Evolutionary conservation across 1,139 yeast species (phyloP).

Genomic region (Debaryomyces psychrophilus): DNA sequence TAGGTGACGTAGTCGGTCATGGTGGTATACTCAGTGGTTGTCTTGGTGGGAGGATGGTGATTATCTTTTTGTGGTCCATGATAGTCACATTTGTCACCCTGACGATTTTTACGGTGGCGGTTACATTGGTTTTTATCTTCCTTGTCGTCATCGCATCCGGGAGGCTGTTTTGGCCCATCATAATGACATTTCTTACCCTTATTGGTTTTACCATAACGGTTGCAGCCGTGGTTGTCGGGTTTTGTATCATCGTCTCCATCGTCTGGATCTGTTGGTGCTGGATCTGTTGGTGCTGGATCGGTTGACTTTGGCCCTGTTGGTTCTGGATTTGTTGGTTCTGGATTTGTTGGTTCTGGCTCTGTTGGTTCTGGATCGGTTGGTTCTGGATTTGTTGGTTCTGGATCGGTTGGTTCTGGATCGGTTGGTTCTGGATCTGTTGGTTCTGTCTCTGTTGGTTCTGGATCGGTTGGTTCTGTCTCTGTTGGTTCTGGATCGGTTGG

Average conservation of each 20-base stretch:
- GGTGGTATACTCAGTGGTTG: constrained; percentile 27
- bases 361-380: too few species aligned
- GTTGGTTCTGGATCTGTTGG: too few species aligned
- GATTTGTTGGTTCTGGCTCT: too few species aligned
- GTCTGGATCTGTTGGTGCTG: neutral
- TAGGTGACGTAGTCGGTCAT: constrained; percentile 60
- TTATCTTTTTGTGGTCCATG: neutral
- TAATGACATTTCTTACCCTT: neutral
- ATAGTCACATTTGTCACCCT: neutral
- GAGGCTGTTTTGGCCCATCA: neutral
- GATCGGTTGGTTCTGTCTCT: too few species aligned
- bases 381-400: too few species aligned
- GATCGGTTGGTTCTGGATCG: too few species aligned
- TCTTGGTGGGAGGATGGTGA: too few species aligned
- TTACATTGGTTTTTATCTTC: constrained; percentile 1
- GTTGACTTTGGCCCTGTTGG: neutral
- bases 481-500: too few species aligned
- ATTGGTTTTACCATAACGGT: neutral
- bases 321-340: neutral
- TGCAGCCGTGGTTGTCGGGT: neutral
- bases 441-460: too few species aligned
- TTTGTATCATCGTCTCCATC: neutral
- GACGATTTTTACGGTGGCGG: neutral
- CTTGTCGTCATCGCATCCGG: neutral
- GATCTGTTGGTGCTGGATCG: neutral